Evolutionary conservation across 495 filamentous ascomycete species (phyloP).

Genomic region (Diplogelasinospora grovesii): DNA sequence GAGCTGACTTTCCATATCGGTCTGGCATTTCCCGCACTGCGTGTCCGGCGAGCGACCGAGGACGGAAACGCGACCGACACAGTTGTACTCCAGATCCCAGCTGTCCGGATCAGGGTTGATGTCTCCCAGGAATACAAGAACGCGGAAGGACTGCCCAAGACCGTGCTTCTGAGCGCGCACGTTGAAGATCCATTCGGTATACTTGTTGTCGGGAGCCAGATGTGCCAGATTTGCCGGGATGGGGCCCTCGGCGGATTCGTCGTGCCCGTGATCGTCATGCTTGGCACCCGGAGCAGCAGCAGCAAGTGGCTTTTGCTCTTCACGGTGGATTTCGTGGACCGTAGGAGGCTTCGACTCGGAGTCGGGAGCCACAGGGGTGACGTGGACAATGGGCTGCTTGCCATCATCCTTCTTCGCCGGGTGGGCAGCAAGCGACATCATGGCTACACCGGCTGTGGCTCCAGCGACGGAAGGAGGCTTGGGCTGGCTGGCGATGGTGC

Average conservation of each 20-base stretch:
- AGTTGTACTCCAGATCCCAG: slow-evolving; percentile 29
- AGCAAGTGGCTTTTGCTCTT: background rate
- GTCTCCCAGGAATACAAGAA: slow-evolving; percentile 37
- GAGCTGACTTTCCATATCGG: slow-evolving; percentile 19
- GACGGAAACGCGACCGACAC: slow-evolving; percentile 34
- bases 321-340: no score
- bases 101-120: slow-evolving; percentile 18
- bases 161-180: slow-evolving; percentile 35
- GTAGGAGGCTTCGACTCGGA: no score
- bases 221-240: slow-evolving; percentile 18
- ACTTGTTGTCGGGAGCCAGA: slow-evolving; percentile 28
- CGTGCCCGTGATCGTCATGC: background rate
- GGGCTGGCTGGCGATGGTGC: slow-evolving; percentile 11
- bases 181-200: slow-evolving; percentile 39
- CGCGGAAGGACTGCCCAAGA: slow-evolving; percentile 31
- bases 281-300: background rate
- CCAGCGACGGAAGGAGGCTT: background rate
- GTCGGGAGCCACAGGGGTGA: background rate
- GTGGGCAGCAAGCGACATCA: background rate
- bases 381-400: background rate
- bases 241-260: no score
- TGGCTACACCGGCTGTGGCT: background rate
- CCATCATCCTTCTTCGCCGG: slow-evolving; percentile 2
- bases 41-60: slow-evolving; percentile 28
- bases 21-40: slow-evolving; percentile 29